A percentile compares a stretch with the other conserved stretches of the same genome.
phyloP scores from a whole-genome alignment of 1,284 basidiomycete genomes.

The Puccinia polysora region DNA sequence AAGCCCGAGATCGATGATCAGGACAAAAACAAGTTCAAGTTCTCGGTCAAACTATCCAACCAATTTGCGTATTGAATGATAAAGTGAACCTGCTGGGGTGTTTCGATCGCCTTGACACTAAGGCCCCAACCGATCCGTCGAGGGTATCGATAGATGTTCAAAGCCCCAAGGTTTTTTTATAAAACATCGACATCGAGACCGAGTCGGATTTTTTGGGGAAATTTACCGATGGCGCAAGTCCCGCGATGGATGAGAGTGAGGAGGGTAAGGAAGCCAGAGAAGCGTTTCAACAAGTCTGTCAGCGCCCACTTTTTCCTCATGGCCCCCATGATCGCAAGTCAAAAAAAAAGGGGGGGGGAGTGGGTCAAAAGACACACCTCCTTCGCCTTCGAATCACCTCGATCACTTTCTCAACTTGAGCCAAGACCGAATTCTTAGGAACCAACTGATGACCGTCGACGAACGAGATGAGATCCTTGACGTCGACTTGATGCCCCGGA shows the following conservation, averaged over 20 bases:
- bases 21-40: not conserved
- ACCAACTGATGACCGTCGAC: conserved; percentile 36
- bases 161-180: no score
- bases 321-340: no score
- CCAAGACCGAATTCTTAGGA: conserved; percentile 44
- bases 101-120: conserved; percentile 66
- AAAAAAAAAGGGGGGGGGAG: conserved; percentile 57
- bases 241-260: not conserved
- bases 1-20: not conserved
- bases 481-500: conserved; percentile 46
- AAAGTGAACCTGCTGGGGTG: conserved; percentile 83
- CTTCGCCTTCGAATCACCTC: conserved; percentile 67
- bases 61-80: conserved; percentile 62
- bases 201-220: no score
- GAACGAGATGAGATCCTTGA: conserved; percentile 1
- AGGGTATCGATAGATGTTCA: no score
- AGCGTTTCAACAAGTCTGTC: not conserved
- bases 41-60: conserved; percentile 21
- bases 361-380: conserved; percentile 55
- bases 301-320: no score
- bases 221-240: no score
- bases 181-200: no score
- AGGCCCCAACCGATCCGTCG: not conserved
- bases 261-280: not conserved
- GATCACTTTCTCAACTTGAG: conserved; percentile 66